phyloP scores from a whole-genome alignment of 768 basidiomycete species.

The Symmetrospora coprosmae region DNA sequence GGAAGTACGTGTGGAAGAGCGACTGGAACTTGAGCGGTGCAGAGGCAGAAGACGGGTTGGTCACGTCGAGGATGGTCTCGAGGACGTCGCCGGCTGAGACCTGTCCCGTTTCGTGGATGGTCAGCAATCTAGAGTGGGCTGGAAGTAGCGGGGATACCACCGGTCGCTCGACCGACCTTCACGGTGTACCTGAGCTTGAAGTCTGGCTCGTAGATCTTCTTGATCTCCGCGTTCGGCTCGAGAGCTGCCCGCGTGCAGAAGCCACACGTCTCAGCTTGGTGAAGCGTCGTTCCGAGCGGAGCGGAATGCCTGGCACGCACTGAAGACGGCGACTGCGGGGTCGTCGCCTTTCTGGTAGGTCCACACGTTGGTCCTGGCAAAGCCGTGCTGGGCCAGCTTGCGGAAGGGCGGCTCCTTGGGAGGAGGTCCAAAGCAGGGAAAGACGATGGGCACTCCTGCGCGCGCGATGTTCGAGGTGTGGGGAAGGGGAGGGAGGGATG shows the following conservation, averaged over 20 bases:
- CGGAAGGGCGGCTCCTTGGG: conserved; percentile 48
- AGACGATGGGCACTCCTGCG: conserved; percentile 46
- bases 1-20: conserved; percentile 79
- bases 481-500: too few relatives aligned
- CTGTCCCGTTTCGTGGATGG: conserved; percentile 41
- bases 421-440: conserved; percentile 63
- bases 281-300: background rate
- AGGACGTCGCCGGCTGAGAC: conserved; percentile 19
- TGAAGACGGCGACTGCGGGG: conserved; percentile 60
- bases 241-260: conserved; percentile 42
- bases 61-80: conserved; percentile 47
- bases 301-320: conserved; percentile 41
- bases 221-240: conserved; percentile 49
- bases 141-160: background rate
- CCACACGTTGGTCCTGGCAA: conserved; percentile 70
- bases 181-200: conserved; percentile 72
- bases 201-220: conserved; percentile 46
- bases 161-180: conserved; percentile 45
- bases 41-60: conserved; percentile 48
- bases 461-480: too few relatives aligned
- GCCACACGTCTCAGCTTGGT: conserved; percentile 10
- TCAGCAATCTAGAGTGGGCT: conserved; percentile 47
- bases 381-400: conserved; percentile 72
- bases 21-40: conserved; percentile 69
- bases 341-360: conserved; percentile 49